Conservation (phyloP, 495 filamentous ascomycete genomes). For the Polyplosphaeria fusca region DNA sequence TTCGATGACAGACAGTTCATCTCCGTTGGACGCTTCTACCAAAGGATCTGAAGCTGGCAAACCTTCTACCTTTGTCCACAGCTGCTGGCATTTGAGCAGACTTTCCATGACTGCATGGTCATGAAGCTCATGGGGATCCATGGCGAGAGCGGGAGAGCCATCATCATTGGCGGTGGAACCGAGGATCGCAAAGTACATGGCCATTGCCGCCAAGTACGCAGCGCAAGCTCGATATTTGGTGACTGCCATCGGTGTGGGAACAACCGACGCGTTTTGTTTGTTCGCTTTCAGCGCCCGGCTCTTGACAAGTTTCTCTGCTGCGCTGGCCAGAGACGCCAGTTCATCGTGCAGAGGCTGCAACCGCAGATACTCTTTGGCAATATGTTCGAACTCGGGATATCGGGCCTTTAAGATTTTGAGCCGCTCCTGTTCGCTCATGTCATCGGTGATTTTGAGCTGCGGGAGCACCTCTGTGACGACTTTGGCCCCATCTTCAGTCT, state of each 20-base stretch:
- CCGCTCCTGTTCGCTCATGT: constrained; percentile 72
- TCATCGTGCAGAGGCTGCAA: constrained; percentile 63
- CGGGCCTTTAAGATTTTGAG: constrained; percentile 69
- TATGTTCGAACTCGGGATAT: constrained; percentile 87
- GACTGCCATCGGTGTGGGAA: constrained; percentile 49
- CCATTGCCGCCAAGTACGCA: constrained; percentile 78
- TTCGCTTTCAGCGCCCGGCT: constrained; percentile 25
- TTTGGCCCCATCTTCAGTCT: constrained; percentile 42
- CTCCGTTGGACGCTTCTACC: constrained; percentile 41
- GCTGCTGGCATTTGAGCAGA: constrained; percentile 70
- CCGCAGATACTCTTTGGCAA: constrained; percentile 74
- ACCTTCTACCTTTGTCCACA: constrained; percentile 75
- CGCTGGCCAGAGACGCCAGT: constrained; percentile 56
- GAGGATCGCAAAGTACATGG: constrained; percentile 90
- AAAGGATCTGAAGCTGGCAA: constrained; percentile 41
- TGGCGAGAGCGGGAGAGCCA: constrained; percentile 44
- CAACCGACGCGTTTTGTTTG: background rate
- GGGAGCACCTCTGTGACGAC: constrained; percentile 80
- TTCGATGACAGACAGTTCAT: constrained; percentile 42
- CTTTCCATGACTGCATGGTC: constrained; percentile 87
- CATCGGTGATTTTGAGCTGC: constrained; percentile 72
- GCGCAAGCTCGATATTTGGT: constrained; percentile 72
- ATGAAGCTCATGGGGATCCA: constrained; percentile 68
- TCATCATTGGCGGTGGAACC: constrained; percentile 64
- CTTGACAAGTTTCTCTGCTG: constrained; percentile 46